These are phyloP conservation scores for Malbranchea zuffiana DNA, from an alignment of 2,329 filamentous ascomycete genomes.

Conservation along the genomic window DNA sequence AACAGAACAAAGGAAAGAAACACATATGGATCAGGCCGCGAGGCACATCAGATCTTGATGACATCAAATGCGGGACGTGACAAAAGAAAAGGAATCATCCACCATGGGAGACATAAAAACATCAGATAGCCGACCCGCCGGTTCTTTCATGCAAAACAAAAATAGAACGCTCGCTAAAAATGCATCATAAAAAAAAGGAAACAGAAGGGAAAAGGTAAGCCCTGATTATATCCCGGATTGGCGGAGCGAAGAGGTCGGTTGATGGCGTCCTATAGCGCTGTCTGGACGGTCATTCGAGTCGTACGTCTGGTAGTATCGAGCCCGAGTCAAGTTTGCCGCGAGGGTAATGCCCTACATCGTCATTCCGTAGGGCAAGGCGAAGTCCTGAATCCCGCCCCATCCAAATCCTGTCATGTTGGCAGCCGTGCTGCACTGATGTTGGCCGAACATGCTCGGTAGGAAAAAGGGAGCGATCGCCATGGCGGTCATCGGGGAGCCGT, in stretches of 20 bases:
- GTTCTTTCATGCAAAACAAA: slow-evolving; percentile 33
- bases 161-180: slow-evolving; percentile 39
- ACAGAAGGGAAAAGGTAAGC: slow-evolving; percentile 31
- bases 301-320: slow-evolving; percentile 19
- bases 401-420: slow-evolving; percentile 67
- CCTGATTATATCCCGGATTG: slow-evolving; percentile 13
- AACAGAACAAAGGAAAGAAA: slow-evolving; percentile 23
- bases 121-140: slow-evolving; percentile 38
- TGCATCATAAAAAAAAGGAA: slow-evolving; percentile 34
- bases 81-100: slow-evolving; percentile 23
- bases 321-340: slow-evolving; percentile 13
- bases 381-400: slow-evolving; percentile 73
- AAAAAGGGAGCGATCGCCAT: slow-evolving; percentile 66
- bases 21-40: slow-evolving; percentile 31
- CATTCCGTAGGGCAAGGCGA: slow-evolving; percentile 57
- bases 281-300: slow-evolving; percentile 19
- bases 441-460: slow-evolving; percentile 74
- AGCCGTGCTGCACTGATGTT: slow-evolving; percentile 70
- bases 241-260: slow-evolving; percentile 30
- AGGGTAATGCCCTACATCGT: slow-evolving; percentile 57
- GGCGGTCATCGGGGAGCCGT: slow-evolving; percentile 64
- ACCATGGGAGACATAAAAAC: slow-evolving; percentile 22
- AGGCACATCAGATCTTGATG: slow-evolving; percentile 41
- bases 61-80: slow-evolving; percentile 34
- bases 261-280: slow-evolving; percentile 38